These are phyloP conservation scores for Torulaspora franciscae DNA, from an alignment of 805 yeast genomes.

Conservation along the genomic window DNA sequence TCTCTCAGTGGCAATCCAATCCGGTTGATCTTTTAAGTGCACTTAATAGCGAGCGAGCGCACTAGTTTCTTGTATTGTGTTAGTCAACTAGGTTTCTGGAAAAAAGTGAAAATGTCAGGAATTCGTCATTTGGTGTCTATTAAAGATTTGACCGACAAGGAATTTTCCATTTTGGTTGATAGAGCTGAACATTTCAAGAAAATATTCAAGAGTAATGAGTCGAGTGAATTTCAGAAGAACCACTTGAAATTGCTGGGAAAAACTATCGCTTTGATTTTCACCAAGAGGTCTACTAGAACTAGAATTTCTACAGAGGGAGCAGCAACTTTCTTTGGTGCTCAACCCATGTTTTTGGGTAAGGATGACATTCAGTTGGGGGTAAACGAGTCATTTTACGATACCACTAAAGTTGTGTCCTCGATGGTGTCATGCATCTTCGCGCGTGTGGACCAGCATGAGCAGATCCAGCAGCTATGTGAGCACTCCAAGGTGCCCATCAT, in stretches of 20 bases:
- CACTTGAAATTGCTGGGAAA: constrained; percentile 65
- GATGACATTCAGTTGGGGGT: constrained; percentile 97
- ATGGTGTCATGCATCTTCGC: constrained; percentile 98
- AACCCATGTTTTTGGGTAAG: constrained; percentile 92
- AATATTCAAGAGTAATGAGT: constrained; percentile 52
- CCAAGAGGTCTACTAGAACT: constrained; percentile 93
- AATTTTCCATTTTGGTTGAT: constrained; percentile 63
- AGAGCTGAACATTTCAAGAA: constrained; percentile 69
- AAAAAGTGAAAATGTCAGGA: constrained; percentile 2
- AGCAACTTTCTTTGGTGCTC: constrained; percentile 85
- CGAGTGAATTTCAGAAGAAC: constrained; percentile 34
- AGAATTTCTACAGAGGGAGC: constrained; percentile 95
- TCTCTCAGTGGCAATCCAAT: constrained; percentile 3
- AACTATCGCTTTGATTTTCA: constrained; percentile 75
- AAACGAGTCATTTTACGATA: constrained; percentile 85
- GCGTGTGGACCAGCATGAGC: constrained; percentile 83
- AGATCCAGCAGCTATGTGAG: constrained; percentile 69
- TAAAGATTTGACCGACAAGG: constrained; percentile 67
- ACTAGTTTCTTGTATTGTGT: background rate
- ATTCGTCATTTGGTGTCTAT: constrained; percentile 76
- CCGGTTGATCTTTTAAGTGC: constrained; percentile 29
- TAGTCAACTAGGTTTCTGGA: background rate
- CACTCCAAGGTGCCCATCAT: constrained; percentile 87
- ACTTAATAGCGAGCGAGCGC: constrained; percentile 26
- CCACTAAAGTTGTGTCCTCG: constrained; percentile 82